Evolutionary conservation across 495 filamentous ascomycete genomes (phyloP), one percentile per base, ranked within the genome.

Genomic region (Xylaria scruposa): DNA sequence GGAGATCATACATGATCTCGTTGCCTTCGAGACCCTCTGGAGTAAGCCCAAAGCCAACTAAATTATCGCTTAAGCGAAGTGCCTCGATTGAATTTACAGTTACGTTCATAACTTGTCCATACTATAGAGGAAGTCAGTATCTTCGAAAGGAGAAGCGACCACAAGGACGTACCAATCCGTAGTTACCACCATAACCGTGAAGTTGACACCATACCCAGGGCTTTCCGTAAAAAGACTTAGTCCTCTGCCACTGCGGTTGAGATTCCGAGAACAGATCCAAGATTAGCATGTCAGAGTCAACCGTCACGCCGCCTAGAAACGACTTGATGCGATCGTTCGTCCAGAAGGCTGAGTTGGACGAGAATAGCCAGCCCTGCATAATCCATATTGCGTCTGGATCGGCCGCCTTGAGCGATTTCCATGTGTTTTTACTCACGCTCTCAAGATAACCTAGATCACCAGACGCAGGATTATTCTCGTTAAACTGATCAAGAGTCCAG

Each of bases 351-450:
- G 75, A 70, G 40, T 81, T 80, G 13, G 78, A 77, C 59, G 78
- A 84, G 78, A 88, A 88, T 1, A 86, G 76, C 86, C 86, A 88
- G 33, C 85, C 86, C 72, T 88, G 86, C 84, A 88, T 86, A 60
- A 88, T 72, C 86, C 86, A 88, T 8, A 86, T 78, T 1, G 86
- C 86, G 9, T 81, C 73, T 1, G 86, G 81, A 69, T 86, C 83
- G 0, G 82, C 86, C 9, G 81, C 71, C 71, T 88, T 87, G 46
- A 88, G 74, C 54, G 80, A 81, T 19, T 76, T 70, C 78, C 79
- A 82, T 0, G 86, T 88, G 59, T 81, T 82, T n/a, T 72, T 70
- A 15, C 84, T 86, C 36, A 87, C 78, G 67, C 84, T 87, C 24
- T 74, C 77, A 17, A 88, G 78, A 70, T 87, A 87, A 17, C 72